Conservation (phyloP, 306 rosid species). For the Echinosophora koreensis region DNA sequence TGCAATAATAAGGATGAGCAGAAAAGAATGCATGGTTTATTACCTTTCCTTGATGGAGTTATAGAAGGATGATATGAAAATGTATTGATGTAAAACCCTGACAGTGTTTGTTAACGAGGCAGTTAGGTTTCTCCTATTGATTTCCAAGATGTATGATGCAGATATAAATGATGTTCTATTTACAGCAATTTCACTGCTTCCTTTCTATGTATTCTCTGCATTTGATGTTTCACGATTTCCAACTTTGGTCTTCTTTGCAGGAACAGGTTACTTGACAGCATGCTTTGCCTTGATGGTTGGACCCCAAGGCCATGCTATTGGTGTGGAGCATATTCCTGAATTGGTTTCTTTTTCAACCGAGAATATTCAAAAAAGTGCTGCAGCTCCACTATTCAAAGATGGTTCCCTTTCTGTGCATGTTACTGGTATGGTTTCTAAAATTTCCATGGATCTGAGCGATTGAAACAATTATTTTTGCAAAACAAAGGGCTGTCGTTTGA, state of each 20-base stretch:
- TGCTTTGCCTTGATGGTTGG: conserved; percentile 96
- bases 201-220: not conserved
- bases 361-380: conserved; percentile 82
- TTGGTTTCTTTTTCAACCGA: conserved; percentile 73
- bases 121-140: conserved; percentile 13
- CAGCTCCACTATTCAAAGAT: conserved; percentile 72
- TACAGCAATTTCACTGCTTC: conserved; percentile 1
- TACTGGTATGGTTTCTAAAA: conserved; percentile 65
- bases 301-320: conserved; percentile 78
- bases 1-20: conserved; percentile 13
- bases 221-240: conserved; percentile 24
- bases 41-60: conserved; percentile 5
- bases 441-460: conserved; percentile 5
- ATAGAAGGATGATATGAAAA: conserved; percentile 5
- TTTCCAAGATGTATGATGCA: not conserved
- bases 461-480: not conserved
- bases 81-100: conserved; percentile 25
- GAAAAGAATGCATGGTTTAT: conserved; percentile 9
- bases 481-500: not conserved
- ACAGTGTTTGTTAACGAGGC: conserved; percentile 14
- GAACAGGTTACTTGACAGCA: conserved; percentile 94
- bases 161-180: conserved; percentile 5
- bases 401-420: conserved; percentile 83
- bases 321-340: conserved; percentile 97
- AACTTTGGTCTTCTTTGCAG: conserved; percentile 51